A percentile compares a stretch with the other conserved stretches of the same genome.
phyloP scores from a whole-genome alignment of 139 green algal species.

The Chlamydomonas schloesseri region DNA sequence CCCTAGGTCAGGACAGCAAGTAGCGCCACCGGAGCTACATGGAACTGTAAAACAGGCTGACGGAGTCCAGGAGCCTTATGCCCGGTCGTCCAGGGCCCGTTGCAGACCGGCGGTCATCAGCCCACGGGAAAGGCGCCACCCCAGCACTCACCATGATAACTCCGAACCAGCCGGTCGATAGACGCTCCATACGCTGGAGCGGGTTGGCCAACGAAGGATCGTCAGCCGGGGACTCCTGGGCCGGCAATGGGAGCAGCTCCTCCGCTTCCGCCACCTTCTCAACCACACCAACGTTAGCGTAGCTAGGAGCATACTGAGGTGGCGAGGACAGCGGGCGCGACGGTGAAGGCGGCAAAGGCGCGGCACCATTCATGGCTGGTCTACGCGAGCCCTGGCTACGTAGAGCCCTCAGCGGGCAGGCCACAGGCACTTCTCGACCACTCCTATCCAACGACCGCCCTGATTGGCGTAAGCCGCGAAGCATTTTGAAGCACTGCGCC shows the following conservation, averaged over 20 bases:
- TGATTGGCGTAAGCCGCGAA: no score
- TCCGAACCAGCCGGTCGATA: conserved; percentile 92
- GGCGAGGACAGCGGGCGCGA: background rate
- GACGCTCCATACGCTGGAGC: conserved; percentile 76
- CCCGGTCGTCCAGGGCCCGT: no score
- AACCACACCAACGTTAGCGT: conserved; percentile 10
- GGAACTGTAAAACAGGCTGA: no score
- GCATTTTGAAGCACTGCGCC: no score
- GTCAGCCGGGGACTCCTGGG: conserved; percentile 17
- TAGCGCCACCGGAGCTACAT: no score
- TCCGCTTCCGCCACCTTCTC: background rate
- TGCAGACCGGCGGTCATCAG: conserved; percentile 52
- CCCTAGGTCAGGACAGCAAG: no score
- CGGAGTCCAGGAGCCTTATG: no score
- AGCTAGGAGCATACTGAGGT: conserved; percentile 19
- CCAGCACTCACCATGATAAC: conserved; percentile 92
- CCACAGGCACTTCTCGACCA: no score
- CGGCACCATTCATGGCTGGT: background rate
- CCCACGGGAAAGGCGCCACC: conserved; percentile 41
- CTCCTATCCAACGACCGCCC: no score
- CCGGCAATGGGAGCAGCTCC: conserved; percentile 1
- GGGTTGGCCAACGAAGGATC: conserved; percentile 73
- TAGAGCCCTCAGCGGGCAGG: no score
- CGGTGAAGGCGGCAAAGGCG: background rate
- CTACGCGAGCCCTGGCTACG: no score